Base-by-base conservation (phyloP, 306 rosid species). In the Aeschynomene evenia region DNA sequence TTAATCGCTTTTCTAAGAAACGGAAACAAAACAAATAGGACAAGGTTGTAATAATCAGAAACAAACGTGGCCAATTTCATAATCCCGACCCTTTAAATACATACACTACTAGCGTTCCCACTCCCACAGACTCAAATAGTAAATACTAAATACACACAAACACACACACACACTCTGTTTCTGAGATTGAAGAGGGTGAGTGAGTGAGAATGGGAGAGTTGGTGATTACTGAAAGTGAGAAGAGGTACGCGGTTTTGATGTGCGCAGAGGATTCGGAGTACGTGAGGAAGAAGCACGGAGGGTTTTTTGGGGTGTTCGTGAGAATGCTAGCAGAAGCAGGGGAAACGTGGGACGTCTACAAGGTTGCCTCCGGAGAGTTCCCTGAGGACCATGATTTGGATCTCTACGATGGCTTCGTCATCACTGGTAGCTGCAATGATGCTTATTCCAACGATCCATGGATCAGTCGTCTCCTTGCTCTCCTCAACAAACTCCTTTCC, bases 241-340 rank as follows among this genome's bases (percentile, higher is more conserved):
- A 37, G 73, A 77, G 86, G 11, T 93, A 79, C 5, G 96, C 79
- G 1, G 79, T 93, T 63, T 80, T 93, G 63, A 50, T 83, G 42
- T 93, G 98, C 19, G 97, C 96, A 0, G 96, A 93, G 56, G 98
- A 93, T 69, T 64, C 97, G 2, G 98, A 93, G 12, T 88, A 86
- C 40, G 89, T 87, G 81, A 85, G 56, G 82, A 88, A 85, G 72
- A 65, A 40, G 78, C 68, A 90, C 74, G 98, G 97, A 62, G 97
- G 98, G 43, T 93, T 86, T 57, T 85, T 81, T 70, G 97, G 89
- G 72, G 96, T 90, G 0, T 93, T 86, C 37, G 28, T 70, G 63
- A 76, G 40, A 88, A 86, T 93, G 98, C 84, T 93, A 79, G 89
- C 73, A 4, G 98, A 90, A 68, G 89, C 88, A 40, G 96, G 88